Percentiles rank a stretch among this genome's conserved stretches.
These are phyloP conservation scores for Naganishia albida DNA, from an alignment of 1,284 basidiomycete genomes.

Conservation along the genomic window DNA sequence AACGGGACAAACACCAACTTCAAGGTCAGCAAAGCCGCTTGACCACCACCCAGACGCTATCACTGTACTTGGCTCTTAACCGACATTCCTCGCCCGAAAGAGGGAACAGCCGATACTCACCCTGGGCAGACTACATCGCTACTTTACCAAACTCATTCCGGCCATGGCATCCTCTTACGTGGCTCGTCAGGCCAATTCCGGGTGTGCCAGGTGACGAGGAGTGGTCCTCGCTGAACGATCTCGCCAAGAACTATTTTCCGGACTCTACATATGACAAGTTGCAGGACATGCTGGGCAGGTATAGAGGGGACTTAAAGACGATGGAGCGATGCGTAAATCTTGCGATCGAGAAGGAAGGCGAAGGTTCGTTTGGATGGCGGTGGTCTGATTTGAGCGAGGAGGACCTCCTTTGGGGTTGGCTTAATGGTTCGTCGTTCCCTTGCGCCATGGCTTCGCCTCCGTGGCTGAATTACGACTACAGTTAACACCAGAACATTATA, in stretches of 20 bases:
- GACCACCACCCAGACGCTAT: constrained; percentile 62
- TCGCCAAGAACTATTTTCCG: constrained; percentile 55
- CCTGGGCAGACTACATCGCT: constrained; percentile 75
- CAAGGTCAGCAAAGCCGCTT: constrained; percentile 45
- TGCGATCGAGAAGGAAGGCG: background rate
- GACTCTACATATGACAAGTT: constrained; percentile 59
- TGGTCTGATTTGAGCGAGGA: constrained; percentile 39
- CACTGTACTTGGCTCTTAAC: constrained; percentile 63
- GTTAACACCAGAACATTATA: constrained; percentile 87
- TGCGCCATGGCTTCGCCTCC: constrained; percentile 9
- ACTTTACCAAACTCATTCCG: constrained; percentile 68
- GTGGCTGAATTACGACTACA: constrained; percentile 45
- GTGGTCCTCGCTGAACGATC: constrained; percentile 38
- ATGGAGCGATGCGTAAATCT: constrained; percentile 41
- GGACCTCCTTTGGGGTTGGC: constrained; percentile 80
- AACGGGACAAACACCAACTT: constrained; percentile 17
- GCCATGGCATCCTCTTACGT: constrained; percentile 70
- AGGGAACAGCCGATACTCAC: constrained; percentile 35
- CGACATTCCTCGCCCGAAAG: constrained; percentile 25
- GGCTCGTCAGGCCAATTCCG: constrained; percentile 59
- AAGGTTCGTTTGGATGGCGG: constrained; percentile 1
- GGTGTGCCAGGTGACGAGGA: background rate
- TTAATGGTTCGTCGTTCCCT: constrained; percentile 63
- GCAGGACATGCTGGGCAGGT: constrained; percentile 59
- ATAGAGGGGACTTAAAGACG: constrained; percentile 61